Evolutionary conservation across 176 grass and related monocot genomes (phyloP), one percentile per base, ranked within the genome.

Genomic region (Eleusine coracana): DNA sequence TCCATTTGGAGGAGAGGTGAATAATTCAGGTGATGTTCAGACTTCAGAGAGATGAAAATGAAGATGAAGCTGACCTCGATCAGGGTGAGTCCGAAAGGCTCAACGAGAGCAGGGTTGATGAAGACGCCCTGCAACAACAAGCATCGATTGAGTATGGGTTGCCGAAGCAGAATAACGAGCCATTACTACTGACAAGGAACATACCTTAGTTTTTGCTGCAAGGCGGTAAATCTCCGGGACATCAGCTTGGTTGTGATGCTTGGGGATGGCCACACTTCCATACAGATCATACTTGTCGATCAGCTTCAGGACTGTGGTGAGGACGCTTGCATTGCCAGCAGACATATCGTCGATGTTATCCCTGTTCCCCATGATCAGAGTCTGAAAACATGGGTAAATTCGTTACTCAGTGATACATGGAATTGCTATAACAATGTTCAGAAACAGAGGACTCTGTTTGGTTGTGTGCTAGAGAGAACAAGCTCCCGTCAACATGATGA

Each of bases 211-310:
- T 83, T 92, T 95, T 1, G 87, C 96, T 5, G 90, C 76, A 9
- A 98, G 89, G 65, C 96, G 90, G 73, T 98, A 98, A 31, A 98
- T 98, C 80, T 98, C 96, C 0, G 96, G 96, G 51, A 99, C 96
- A 12, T 99, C 96, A 7, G 93, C 78, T 41, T 99, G 96, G 10
- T 93, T 96, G 77, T 99, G 96, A 86, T 99, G 96, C 82, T 99
- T 99, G 36, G 96, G 96, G 45, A 93, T 87, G n/a, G 96, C 89
- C 58, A 99, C 96, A 12, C 88, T 87, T 65, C 96, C 96, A 48
- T 99, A 99, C 10, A 99, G 83, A 83, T 99, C 96, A 86, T 99
- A 95, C 88, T 99, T 99, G 73, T 99, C 96, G 3, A 99, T 78
- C 69, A 96, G 79, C 73, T 99, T 99, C 77, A 99, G 75, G 40